Base-by-base conservation (phyloP, 768 basidiomycete species). In the Podaxis pistillaris region DNA sequence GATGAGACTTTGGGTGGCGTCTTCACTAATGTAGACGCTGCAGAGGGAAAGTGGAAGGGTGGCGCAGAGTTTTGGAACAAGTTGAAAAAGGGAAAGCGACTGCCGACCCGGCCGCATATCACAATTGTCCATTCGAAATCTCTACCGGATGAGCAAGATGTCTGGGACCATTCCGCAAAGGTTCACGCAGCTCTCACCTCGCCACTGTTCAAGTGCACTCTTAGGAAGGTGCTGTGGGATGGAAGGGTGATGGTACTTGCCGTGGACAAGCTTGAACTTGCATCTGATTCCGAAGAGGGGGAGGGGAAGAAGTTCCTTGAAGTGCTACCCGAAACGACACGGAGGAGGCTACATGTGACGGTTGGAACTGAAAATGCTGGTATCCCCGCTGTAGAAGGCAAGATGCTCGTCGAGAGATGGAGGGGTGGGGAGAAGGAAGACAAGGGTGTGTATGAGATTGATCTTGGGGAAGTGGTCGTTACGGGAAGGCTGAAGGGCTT, bases 181-280 rank as follows among this genome's bases (percentile, higher is more conserved):
- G 72, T 92, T 24, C 71, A 81, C 36, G 62, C 68, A 12, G 69
- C 73, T 62, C 22, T 50, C 9, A 41, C 61, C 0, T 79, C 84
- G 11, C 86, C 88, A 0, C 63, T 84, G 58, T 91, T 93, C 73
- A 74, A 76, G 22, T 86, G 90, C 66, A 77, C 71, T 36, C 76
- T 97, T 15, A 81, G 81, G 4, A 72, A 80, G 56, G 72, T 96
- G 12, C 74, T 95, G 11, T 94, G 90, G 86, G 84, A 95, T 66
- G 82, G 82, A 24, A 76, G 89, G 30, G 84, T 94, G 6, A 94
- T 98, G 92, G 89, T 91, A 1, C 69, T 91, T 9, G 85, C 86
- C 0, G 83, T 97, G 33, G 86, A 87, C 1, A 79, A 85, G 53
- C 63, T 97, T 3, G 74, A 70, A 4, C 65, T 73, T 0, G 61